Evolutionary conservation across 2,329 filamentous ascomycete species (phyloP).

Genomic region (Colletotrichum kahawae): DNA sequence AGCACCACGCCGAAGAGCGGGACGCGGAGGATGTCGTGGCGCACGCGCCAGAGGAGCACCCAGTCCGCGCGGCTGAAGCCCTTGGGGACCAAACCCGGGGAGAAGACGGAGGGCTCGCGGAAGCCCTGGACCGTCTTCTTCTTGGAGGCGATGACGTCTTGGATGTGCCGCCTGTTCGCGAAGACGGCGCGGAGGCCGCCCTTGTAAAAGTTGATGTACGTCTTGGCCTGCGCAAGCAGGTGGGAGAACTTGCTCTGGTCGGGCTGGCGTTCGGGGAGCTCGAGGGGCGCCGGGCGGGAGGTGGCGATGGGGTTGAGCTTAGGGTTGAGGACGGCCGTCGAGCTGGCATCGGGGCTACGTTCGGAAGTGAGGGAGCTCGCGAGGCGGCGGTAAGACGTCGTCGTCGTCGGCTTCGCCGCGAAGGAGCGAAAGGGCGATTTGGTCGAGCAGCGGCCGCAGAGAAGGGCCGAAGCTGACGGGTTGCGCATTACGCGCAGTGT

Average conservation of each 20-base stretch:
- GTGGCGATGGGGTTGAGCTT: conserved; percentile 73
- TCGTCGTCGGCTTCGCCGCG: neutral
- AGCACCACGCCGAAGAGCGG: conserved; percentile 80
- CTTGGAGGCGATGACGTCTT: conserved; percentile 43
- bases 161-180: conserved; percentile 64
- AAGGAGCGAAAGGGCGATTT: neutral
- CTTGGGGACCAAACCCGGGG: conserved; percentile 35
- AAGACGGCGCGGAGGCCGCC: conserved; percentile 77
- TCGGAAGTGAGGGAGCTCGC: conserved; percentile 1
- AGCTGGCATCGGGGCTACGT: neutral
- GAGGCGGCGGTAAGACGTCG: conserved; percentile 5
- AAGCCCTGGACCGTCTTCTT: conserved; percentile 64
- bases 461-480: neutral
- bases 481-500: conserved; percentile 23
- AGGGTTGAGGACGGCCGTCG: neutral
- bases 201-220: conserved; percentile 88
- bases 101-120: conserved; percentile 47
- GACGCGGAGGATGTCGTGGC: conserved; percentile 76
- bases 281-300: conserved; percentile 74
- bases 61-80: conserved; percentile 67
- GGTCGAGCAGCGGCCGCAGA: neutral
- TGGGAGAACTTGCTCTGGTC: conserved; percentile 46
- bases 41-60: conserved; percentile 71
- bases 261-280: conserved; percentile 61
- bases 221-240: conserved; percentile 66